Base-by-base conservation (phyloP, 306 rosid species). In the Coriaria nepalensis region DNA sequence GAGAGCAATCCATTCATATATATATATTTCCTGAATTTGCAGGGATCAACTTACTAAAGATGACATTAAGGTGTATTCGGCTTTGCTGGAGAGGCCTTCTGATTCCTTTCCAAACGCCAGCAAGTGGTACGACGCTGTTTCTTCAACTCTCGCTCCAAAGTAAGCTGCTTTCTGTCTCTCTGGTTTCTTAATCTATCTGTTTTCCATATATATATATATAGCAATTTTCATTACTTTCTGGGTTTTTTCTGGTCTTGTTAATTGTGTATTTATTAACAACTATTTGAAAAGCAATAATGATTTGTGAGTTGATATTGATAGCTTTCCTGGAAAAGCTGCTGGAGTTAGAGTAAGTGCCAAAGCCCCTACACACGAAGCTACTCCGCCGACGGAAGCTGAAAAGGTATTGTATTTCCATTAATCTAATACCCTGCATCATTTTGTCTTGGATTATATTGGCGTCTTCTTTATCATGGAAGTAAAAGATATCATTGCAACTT, bases 241-340 rank as follows among this genome's bases (percentile, higher is more conserved):
- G 29, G 29, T 1, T 20, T 20, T 20, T 20, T 20, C 29, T 20
- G 29, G 29, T 20, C 29, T 20, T 20, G 29, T 20, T 20, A 20
- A 20, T 20, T 20, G 29, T 20, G 29, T 20, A 20, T 20, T 20
- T 20, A 20, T 20, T 20, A 20, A 20, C 29, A 20, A 20, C 29
- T 20, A 20, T 20, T 20, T 20, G 29, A 20, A 20, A 20, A 20
- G 29, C 1, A 20, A 20, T 20, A 20, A 20, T 20, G 29, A 5
- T 3, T 45, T 6, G 7, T 5, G 13, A 42, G 44, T 57, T 60
- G 57, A 14, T 56, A 10, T 55, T 53, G 1, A 2, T 64, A 84
- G 79, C 64, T 86, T 86, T 67, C 93, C 93, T 35, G 96, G 96
- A 5, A 72, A 63, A 10, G 81, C 83, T 60, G 73, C 57, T 50